Evolutionary conservation across 106 monocot species (phyloP), one percentile per base, ranked within the genome.

Genomic region (Iris macrosiphon): DNA sequence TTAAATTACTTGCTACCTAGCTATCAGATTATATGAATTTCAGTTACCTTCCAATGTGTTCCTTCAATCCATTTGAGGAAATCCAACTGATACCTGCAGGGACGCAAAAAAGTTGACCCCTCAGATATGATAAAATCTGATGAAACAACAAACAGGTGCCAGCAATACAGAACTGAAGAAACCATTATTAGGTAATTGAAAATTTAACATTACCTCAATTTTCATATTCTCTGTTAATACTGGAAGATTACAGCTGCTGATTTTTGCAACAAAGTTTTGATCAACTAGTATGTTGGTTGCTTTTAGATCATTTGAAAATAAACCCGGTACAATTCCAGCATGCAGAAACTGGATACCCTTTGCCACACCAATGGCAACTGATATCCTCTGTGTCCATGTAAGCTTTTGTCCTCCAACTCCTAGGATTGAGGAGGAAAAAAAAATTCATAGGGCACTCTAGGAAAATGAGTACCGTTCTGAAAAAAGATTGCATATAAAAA

Each of bases 341-440:
- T 98, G 96, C 56, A 98, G 56, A 68, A 90, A 90, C 60, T 90
- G 79, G 47, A 98, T 72, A 3, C 96, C 96, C 49, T 73, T 98
- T 11, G 79, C 82, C 34, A 98, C 61, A 24, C 90, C 90, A 60
- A 87, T 87, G 23, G 89, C 96, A 28, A 77, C 83, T 13, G 75
- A 59, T 72, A 90, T 82, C 46, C 96, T 72, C 44, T 98, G 90
- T 34, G 74, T 41, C 96, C 96, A 98, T 22, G 78, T 78, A 32
- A 98, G 72, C 51, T 63, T 78, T 27, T 80, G 64, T 40, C 83
- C 82, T 48, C 33, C 44, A 60, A 44, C 61, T 55, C 70, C 79
- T 16, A 39, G 7, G 26, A 25, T 32, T 25, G 4, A 39, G 25
- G 15, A 13, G 14, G 13, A 42, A 38, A 12, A 4, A 49, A 24